Percentiles rank a stretch among this genome's conserved stretches.
phyloP scores from a whole-genome alignment of 176 grass and related monocot genomes.

The Neostapfia colusana region DNA sequence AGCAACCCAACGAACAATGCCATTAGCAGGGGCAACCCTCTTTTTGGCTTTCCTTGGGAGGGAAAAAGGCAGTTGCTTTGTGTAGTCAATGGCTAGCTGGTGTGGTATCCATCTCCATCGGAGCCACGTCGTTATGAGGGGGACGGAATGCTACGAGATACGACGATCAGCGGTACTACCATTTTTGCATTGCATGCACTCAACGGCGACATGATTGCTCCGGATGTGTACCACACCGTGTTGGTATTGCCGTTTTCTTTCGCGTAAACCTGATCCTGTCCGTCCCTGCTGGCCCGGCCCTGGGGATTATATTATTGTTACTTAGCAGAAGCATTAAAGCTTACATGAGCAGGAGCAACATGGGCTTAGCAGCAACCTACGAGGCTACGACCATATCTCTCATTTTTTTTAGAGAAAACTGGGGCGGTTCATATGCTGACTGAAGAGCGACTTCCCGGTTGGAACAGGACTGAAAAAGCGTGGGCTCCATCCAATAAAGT shows the following conservation, averaged over 20 bases:
- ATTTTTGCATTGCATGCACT: not conserved
- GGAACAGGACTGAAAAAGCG: slow-evolving; percentile 27
- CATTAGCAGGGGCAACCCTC: not conserved
- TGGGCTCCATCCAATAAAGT: slow-evolving; percentile 26
- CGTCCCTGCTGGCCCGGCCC: too few relatives aligned
- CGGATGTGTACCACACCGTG: slow-evolving; percentile 7
- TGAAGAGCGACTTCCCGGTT: not conserved
- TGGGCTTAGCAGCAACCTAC: not conserved
- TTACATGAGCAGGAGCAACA: not conserved
- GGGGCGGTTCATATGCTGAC: not conserved
- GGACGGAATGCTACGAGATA: too few relatives aligned
- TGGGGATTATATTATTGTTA: not conserved
- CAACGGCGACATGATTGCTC: not conserved
- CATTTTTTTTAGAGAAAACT: not conserved
- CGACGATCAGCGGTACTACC: not conserved
- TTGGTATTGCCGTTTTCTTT: not conserved
- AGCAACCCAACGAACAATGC: not conserved
- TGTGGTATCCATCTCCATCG: not conserved
- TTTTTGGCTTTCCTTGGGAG: slow-evolving; percentile 19
- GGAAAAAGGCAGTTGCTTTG: not conserved
- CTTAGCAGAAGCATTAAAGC: not conserved
- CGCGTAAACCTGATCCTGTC: not conserved
- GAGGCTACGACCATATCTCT: not conserved
- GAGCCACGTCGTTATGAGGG: too few relatives aligned
- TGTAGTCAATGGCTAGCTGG: slow-evolving; percentile 1